Evolutionary conservation across 257 asterid genomes (phyloP), one percentile per base, ranked within the genome.

Genomic region (Lithospermum erythrorhizon): DNA sequence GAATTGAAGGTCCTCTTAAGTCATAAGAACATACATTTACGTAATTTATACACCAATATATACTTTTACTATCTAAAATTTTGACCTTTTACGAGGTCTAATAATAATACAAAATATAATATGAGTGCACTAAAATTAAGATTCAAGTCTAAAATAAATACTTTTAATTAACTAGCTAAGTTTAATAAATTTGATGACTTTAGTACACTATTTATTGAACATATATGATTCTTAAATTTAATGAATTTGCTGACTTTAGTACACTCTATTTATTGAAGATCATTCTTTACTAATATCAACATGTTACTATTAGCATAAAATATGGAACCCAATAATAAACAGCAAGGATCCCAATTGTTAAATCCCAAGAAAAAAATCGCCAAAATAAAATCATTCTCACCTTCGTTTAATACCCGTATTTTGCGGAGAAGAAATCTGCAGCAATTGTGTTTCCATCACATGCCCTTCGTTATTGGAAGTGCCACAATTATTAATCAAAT

Each of bases 401-500:
- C 98, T 91, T 79, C 98, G 74, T 69, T 90, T 85, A 83, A 83
- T 81, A 61, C 82, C 94, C 95, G 96, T 66, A 78, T 81, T 91
- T 82, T 84, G 82, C 87, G 96, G 98, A 75, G 95, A 76, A 51
- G 98, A 81, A 96, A 87, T 91, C 94, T 83, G 94, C 68, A 81
- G 51, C 19, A 70, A 77, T 29, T 82, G 68, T 69, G 72, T 79
- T 56, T 80, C 86, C 58, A 73, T 59, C 69, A 77, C 67, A 41
- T 41, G 49, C 68, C 82, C 78, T 55, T 67, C 73, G 71, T 77
- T 27, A 27, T 27, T 86, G 56, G 84, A 83, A 59, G 55, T 72
- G 58, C 61, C 67, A 29, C 73, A 65, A 10, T 74, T 67, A 47
- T 63, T 65, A 68, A 71, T 62, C 23, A 57, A 71, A 49, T 78